phyloP scores from a whole-genome alignment of 441 rosid species.

The Erysimum pusillum region DNA sequence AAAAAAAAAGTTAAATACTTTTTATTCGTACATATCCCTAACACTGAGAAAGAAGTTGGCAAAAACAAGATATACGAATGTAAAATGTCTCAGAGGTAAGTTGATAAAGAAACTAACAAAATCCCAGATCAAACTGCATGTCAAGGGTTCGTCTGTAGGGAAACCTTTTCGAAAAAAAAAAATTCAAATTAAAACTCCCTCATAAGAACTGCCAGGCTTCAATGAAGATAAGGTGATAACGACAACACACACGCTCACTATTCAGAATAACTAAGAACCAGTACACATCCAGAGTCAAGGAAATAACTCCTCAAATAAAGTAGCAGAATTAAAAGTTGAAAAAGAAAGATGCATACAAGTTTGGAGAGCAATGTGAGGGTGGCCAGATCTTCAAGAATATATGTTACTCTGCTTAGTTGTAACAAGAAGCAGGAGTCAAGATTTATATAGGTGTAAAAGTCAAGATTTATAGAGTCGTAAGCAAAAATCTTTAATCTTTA shows the following conservation, averaged over 20 bases:
- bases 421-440: conserved; percentile 74
- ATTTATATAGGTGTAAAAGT: too few species aligned
- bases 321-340: background rate
- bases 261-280: conserved; percentile 27
- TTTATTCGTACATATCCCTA: too few species aligned
- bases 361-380: conserved; percentile 95
- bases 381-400: conserved; percentile 95
- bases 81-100: too few species aligned
- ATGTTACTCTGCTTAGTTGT: conserved; percentile 98
- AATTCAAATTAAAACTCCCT: conserved; percentile 12
- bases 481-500: too few species aligned
- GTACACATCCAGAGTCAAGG: conserved; percentile 21
- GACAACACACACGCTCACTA: conserved; percentile 6
- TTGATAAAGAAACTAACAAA: too few species aligned
- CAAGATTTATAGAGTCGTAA: too few species aligned
- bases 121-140: conserved; percentile 35
- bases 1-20: too few species aligned
- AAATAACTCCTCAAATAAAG: conserved; percentile 11
- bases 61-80: too few species aligned
- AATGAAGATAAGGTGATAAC: background rate
- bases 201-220: conserved; percentile 22
- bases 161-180: background rate
- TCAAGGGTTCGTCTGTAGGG: conserved; percentile 11
- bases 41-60: too few species aligned
- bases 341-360: conserved; percentile 69